These are phyloP conservation scores for Aspergillus floridensis DNA, from an alignment of 2,329 filamentous ascomycete species.

Conservation along the genomic window DNA sequence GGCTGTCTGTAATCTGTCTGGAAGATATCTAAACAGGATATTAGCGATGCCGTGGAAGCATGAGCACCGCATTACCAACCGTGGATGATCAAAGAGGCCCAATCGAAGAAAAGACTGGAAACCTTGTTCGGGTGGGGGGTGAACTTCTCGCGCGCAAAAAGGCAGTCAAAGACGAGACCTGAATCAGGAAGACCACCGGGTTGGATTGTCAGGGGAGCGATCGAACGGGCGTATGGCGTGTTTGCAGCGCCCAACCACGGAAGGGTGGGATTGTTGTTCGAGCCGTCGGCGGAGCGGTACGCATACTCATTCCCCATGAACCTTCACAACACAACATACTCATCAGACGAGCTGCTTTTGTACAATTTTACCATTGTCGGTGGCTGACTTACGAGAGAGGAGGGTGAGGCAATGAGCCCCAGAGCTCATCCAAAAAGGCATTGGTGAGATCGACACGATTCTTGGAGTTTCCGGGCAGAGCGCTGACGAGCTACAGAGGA, in stretches of 20 bases:
- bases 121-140: conserved; percentile 66
- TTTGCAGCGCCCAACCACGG: conserved; percentile 67
- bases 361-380: not conserved
- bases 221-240: conserved; percentile 64
- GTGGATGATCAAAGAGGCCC: conserved; percentile 71
- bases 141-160: conserved; percentile 44
- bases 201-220: conserved; percentile 58
- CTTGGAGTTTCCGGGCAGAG: conserved; percentile 61
- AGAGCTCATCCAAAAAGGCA: conserved; percentile 65
- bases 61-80: conserved; percentile 40
- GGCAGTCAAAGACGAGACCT: conserved; percentile 46
- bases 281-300: conserved; percentile 69
- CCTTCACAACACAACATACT: conserved; percentile 20
- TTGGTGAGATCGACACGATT: conserved; percentile 64
- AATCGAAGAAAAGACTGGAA: conserved; percentile 69
- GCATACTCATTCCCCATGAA: conserved; percentile 55
- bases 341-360: not conserved
- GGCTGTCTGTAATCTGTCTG: conserved; percentile 64
- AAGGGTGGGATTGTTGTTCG: conserved; percentile 66
- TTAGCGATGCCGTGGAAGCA: not conserved
- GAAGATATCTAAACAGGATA: conserved; percentile 56
- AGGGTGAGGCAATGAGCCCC: conserved; percentile 70
- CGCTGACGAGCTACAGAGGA: conserved; percentile 56
- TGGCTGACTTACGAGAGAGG: conserved; percentile 56
- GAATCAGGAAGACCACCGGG: conserved; percentile 68